Percentiles rank a stretch among this genome's conserved stretches.
These are phyloP conservation scores for Calonectria montana DNA, from an alignment of 2,329 filamentous ascomycete species.

Conservation along the genomic window DNA sequence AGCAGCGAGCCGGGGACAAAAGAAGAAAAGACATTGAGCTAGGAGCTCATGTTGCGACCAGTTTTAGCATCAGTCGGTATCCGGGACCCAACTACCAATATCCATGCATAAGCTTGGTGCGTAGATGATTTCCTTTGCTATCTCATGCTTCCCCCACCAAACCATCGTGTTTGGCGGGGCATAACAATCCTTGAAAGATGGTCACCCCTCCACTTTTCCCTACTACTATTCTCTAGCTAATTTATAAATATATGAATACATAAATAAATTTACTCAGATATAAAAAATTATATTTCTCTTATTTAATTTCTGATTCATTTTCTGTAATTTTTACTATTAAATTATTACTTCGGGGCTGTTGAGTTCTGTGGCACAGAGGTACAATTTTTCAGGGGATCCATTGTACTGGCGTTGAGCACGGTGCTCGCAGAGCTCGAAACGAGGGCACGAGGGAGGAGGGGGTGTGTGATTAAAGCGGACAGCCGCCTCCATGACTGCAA, in stretches of 20 bases:
- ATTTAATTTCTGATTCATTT: too few species aligned
- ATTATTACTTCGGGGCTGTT: too few species aligned
- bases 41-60: conserved; percentile 9
- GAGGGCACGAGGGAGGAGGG: conserved; percentile 24
- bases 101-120: conserved; percentile 11
- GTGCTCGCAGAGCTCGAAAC: conserved; percentile 19
- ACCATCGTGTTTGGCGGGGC: conserved; percentile 35
- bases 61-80: conserved; percentile 6
- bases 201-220: too few species aligned
- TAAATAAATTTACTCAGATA: too few species aligned
- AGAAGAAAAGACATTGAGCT: conserved; percentile 1
- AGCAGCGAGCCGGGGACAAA: not conserved
- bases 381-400: too few species aligned
- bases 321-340: too few species aligned
- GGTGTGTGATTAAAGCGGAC: conserved; percentile 10
- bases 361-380: too few species aligned
- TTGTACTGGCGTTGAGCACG: conserved; percentile 11
- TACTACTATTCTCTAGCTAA: too few species aligned
- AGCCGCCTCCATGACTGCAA: not conserved
- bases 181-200: too few species aligned
- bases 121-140: conserved; percentile 12
- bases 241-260: too few species aligned
- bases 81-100: not conserved
- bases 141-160: conserved; percentile 30
- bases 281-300: too few species aligned